Base-by-base conservation (phyloP, 495 filamentous ascomycete species). In the Schizothecium vesticola region DNA sequence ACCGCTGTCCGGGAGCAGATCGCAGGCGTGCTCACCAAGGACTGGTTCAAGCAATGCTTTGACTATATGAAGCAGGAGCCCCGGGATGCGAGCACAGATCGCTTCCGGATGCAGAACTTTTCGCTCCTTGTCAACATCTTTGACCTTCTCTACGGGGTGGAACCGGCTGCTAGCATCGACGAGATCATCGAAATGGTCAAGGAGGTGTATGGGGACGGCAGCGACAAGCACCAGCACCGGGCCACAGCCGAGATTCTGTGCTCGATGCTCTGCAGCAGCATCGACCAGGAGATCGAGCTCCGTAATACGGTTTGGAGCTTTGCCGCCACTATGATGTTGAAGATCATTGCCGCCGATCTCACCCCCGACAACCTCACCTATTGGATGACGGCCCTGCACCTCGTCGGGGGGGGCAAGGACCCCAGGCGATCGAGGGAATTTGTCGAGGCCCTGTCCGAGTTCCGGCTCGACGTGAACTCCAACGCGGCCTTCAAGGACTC, bases 401-500 rank as follows among this genome's bases (percentile, higher is more conserved):
- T 97, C 77, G 86, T 93, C 29, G 80, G 96, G 19, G 86, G 86
- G 63, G 77, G 78, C 43, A 94, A 92, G 67, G 95, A 99, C 77
- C 93, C 95, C 21, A 85, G 95, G 68, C 86, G 94, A 63, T 87
- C 87, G 3, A 92, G 90, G 86, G 96, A 96, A 63, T 81, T 99
- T 65, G 86, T 96, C 26, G 90, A 94, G 68, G 91, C 89, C 83
- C 84, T 99, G 36, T 87, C 89, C 13, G 87, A 88, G 68, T 97
- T 97, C 85, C 86, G 91, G 33, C 82, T 99, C 22, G 95, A 99
- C 73, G 94, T 97, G 90, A 80, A 87, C 24, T 97, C 94, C 0
- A 97, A 98, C 77, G 95, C 95, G 5, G 95, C 95, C 11, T 99
- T 99, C 86, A 99, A 99, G 78, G 96, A 99, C 73, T 97, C 94